Evolutionary conservation across 257 asterid genomes (phyloP), one percentile per base, ranked within the genome.

Genomic region (Ehretia macrophylla): DNA sequence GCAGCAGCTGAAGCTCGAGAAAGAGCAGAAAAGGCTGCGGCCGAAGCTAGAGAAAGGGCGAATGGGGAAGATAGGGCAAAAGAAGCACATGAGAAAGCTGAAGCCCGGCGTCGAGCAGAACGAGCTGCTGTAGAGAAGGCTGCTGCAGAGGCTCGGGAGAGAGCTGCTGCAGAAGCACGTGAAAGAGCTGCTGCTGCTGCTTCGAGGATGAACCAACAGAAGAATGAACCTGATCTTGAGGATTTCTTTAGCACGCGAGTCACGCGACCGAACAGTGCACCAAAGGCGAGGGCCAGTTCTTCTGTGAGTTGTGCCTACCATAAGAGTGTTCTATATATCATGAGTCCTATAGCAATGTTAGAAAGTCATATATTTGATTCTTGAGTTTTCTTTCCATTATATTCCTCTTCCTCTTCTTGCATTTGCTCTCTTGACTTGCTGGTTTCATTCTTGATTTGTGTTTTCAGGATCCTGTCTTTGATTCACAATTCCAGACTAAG

Each of bases 1-100:
- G 97, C 97, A 75, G 96, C 95, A 22, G 90, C 86, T 13, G 99
- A 85, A 57, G 99, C 99, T 53, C 83, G 73, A 66, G 95, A 79
- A 58, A 76, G 94, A 75, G 95, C 94, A 8, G 94, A 87, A 73
- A 90, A 76, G 74, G 89, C 81, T 68, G 95, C 95, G 61, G 84
- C 95, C 14, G 96, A 83, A 70, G 93, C 95, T 57, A 83, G 95
- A 79, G 95, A 83, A 72, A 78, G 85, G 69, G 77, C 86, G 52
- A 77, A 78, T 51, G 78, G 89, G 66, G 95, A 84, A 57, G 73
- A 68, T 39, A 79, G 82, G 38, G 95, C 83, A 17, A 89, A 74
- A 79, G 83, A 83, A 72, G 83, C 86, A 11, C 85, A 49, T 32
- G 79, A 85, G 53, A 82, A 77, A 78, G 83, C 81, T 47, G 95